phyloP scores from a whole-genome alignment of 345 rosid species.

The Lepidium africanum region DNA sequence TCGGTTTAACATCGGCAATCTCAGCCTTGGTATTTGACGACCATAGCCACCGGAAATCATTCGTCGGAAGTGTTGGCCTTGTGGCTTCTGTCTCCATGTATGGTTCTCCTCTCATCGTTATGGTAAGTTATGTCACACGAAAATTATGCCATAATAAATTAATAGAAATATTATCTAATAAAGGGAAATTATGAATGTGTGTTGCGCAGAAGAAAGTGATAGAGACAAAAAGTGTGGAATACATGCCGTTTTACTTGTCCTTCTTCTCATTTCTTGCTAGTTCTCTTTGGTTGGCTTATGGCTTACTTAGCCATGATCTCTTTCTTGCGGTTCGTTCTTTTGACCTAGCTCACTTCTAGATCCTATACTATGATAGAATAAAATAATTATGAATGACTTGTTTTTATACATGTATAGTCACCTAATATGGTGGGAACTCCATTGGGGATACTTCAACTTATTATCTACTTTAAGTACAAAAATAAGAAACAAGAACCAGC shows the following conservation, averaged over 20 bases:
- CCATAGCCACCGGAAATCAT: slow-evolving; percentile 55
- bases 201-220: slow-evolving; percentile 65
- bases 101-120: slow-evolving; percentile 59
- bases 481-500: slow-evolving; percentile 42
- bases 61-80: slow-evolving; percentile 64
- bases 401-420: slow-evolving; percentile 33
- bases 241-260: slow-evolving; percentile 87
- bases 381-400: not conserved
- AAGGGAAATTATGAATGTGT: not conserved
- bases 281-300: slow-evolving; percentile 66
- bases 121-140: slow-evolving; percentile 36
- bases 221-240: slow-evolving; percentile 70
- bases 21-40: slow-evolving; percentile 49
- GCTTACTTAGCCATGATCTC: slow-evolving; percentile 67
- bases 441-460: slow-evolving; percentile 63
- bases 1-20: slow-evolving; percentile 29
- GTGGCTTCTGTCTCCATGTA: slow-evolving; percentile 65
- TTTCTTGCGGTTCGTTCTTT: slow-evolving; percentile 57
- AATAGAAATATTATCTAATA: not conserved
- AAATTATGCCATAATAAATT: too few relatives aligned
- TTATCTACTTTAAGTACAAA: slow-evolving; percentile 54
- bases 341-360: not conserved
- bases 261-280: slow-evolving; percentile 72
- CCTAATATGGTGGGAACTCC: slow-evolving; percentile 67
- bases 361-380: too few relatives aligned